Conservation (phyloP, 2,329 filamentous ascomycete genomes). For the Chalaropsis thielavioides region DNA sequence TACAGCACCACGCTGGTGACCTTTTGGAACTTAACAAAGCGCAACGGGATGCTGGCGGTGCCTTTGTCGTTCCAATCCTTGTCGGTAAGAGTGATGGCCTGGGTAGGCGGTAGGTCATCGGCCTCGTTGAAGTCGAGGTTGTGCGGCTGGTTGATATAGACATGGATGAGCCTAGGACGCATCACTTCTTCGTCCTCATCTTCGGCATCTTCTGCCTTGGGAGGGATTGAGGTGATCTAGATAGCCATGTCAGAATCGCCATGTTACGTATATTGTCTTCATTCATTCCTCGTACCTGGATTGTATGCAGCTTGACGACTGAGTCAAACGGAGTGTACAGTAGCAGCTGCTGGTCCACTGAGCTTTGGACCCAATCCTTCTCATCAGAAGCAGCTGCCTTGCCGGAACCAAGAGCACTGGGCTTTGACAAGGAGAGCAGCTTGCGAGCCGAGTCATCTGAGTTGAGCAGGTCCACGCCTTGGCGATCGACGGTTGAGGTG, state of each 20-base stretch:
- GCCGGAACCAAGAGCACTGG: conserved; percentile 45
- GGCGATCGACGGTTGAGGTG: conserved; percentile 64
- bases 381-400: conserved; percentile 30
- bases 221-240: conserved; percentile 71
- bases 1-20: conserved; percentile 78
- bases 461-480: conserved; percentile 76
- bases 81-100: conserved; percentile 58
- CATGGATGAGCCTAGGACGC: conserved; percentile 66
- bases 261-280: conserved; percentile 18
- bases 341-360: conserved; percentile 93
- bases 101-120: conserved; percentile 68
- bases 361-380: conserved; percentile 86
- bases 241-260: conserved; percentile 21
- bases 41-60: conserved; percentile 57
- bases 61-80: conserved; percentile 71
- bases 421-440: conserved; percentile 57
- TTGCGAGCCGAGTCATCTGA: conserved; percentile 59
- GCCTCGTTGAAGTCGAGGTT: conserved; percentile 93
- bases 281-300: conserved; percentile 36
- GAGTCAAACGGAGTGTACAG: conserved; percentile 82
- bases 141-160: conserved; percentile 79
- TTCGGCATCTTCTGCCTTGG: conserved; percentile 31
- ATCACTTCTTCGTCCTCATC: conserved; percentile 62
- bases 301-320: conserved; percentile 75
- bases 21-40: conserved; percentile 96